Evolutionary conservation across 768 basidiomycete species (phyloP), one percentile per base, ranked within the genome.

Genomic region (Suillus fuscotomentosus): DNA sequence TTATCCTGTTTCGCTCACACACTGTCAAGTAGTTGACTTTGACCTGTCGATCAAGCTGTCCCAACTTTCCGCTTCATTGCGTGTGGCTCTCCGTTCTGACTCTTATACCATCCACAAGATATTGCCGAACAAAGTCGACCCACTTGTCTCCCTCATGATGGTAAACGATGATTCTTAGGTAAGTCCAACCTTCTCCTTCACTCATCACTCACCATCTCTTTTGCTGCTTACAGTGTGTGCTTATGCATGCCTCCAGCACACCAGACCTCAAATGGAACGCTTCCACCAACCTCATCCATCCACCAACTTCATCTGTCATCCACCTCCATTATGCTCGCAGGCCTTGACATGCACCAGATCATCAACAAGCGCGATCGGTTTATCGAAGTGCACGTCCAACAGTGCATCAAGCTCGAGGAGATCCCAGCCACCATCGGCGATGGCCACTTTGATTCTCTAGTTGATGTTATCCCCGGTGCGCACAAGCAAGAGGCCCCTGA

Each of bases 91-190:
- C 64, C 93, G 96, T 57, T 96, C 95, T 64, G 97, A 98, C 75
- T 94, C 89, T 3, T 98, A 99, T 78, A 93, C 93, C 54, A 91
- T 99, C 67, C 97, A 99, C 84, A 95, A 94, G 77, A 92, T 99
- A 70, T 82, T 99, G 0, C 95, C 95, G 0, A 97, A 95, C 82
- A 98, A 99, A 80, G 92, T 98, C 71, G 97, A 98, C 77, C 97
- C 97, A 5, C 88, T 99, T 47, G 96, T 99, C 38, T 97, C 95
- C 22, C 87, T 99, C 67, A 99, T 99, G 97, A 98, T 99, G 96
- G 97, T 99, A n/a, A 34, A 24, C 24, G 24, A 24, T 24, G 24
- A 24, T 24, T 24, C 24, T 24, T 24, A 24, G 24, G 24, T 24
- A 24, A 24, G 24, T 24, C 24, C 24, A 24, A 24, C 24, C 24